A percentile compares a stretch with the other conserved stretches of the same genome.
Conservation (phyloP, 129 eudicot species). For the Silybum marianum region DNA sequence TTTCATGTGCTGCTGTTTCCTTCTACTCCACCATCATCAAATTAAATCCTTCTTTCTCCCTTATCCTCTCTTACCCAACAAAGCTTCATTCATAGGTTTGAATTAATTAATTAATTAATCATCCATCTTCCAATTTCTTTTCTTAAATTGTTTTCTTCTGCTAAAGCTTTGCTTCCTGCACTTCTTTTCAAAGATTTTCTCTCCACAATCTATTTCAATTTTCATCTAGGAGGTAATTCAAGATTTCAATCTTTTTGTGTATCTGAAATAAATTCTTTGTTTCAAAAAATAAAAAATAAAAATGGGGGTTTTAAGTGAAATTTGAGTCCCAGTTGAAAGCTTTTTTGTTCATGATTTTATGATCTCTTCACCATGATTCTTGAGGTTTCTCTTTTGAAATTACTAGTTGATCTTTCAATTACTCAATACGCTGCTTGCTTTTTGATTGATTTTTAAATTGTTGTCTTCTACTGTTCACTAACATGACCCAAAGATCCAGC, state of each 20-base stretch:
- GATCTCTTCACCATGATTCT: slow-evolving; percentile 22
- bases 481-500: slow-evolving; percentile 34
- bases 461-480: slow-evolving; percentile 37
- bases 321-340: slow-evolving; percentile 14
- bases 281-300: background rate
- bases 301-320: background rate
- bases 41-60: background rate
- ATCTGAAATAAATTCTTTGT: background rate
- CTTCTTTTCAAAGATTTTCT: background rate
- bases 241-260: slow-evolving; percentile 14
- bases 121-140: background rate
- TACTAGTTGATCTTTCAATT: slow-evolving; percentile 18
- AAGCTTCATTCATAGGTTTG: slow-evolving; percentile 10
- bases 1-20: slow-evolving; percentile 25
- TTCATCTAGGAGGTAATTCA: background rate
- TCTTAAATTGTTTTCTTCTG: slow-evolving; percentile 7
- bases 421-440: slow-evolving; percentile 1
- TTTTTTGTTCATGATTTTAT: slow-evolving; percentile 35
- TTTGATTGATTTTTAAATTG: background rate
- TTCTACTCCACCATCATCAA: background rate
- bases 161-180: background rate
- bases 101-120: background rate
- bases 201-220: background rate
- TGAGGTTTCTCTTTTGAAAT: slow-evolving; percentile 13
- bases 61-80: background rate